Evolutionary conservation across 2,329 filamentous ascomycete genomes (phyloP).

Genomic region (Bertia moriformis): DNA sequence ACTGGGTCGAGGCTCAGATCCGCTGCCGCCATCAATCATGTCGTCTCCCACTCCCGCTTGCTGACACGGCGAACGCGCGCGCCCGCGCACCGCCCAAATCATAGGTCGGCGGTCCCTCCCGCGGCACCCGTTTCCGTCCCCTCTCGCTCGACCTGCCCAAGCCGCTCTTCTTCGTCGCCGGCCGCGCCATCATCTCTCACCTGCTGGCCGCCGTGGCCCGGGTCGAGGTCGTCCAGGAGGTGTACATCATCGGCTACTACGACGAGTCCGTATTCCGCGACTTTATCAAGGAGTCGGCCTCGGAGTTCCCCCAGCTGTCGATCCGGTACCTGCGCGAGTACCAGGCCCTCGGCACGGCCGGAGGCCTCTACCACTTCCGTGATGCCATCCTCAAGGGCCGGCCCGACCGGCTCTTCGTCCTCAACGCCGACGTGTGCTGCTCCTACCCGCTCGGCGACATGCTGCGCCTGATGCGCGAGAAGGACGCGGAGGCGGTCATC

Average conservation of each 20-base stretch:
- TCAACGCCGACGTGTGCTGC: conserved; percentile 98
- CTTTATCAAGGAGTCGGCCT: conserved; percentile 83
- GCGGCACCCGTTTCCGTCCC: conserved; percentile 89
- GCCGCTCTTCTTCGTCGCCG: conserved; percentile 96
- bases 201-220: conserved; percentile 84
- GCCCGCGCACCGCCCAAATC: too few species aligned
- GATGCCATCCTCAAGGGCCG: conserved; percentile 94
- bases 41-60: conserved; percentile 5
- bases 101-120: conserved; percentile 84
- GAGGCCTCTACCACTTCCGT: conserved; percentile 96
- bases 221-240: conserved; percentile 83
- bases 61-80: conserved; percentile 13
- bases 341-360: conserved; percentile 85
- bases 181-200: conserved; percentile 96
- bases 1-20: too few species aligned
- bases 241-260: conserved; percentile 97
- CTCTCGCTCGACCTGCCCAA: conserved; percentile 92
- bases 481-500: conserved; percentile 91
- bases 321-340: conserved; percentile 97
- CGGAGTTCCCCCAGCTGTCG: conserved; percentile 72
- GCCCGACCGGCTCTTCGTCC: conserved; percentile 87
- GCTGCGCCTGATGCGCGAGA: conserved; percentile 85
- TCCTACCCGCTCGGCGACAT: conserved; percentile 93
- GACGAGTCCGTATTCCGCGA: conserved; percentile 93
- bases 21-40: conserved; percentile 7